Conservation (phyloP, 176 grass and related monocot genomes). For the sorghum (Sorghum bicolor) region Sorghum_bicolor_NCBIv3 NC_012870.2:1520501-1521000, state of each 20-base stretch:
- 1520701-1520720: background rate
- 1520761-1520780: background rate
- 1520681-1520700: constrained; percentile 10
- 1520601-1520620: constrained; percentile 79
- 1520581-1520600: constrained; percentile 71
- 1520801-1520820: background rate
- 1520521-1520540: background rate
- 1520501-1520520: background rate
- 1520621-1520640: constrained; percentile 85
- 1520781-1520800: background rate
- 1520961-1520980: constrained; percentile 96
- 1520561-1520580: constrained; percentile 52
- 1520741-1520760: background rate
- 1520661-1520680: background rate
- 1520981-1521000: constrained; percentile 70
- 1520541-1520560: background rate
- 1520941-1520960: constrained; percentile 89
- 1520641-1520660: background rate
- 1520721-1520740: background rate
- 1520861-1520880: constrained; percentile 85
- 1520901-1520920: constrained; percentile 77
- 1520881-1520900: constrained; percentile 96
- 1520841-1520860: constrained; percentile 66
- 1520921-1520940: constrained; percentile 67
- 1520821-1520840: constrained; percentile 34